Base-by-base conservation (phyloP, 768 basidiomycete species). In the Coprinopsis cinerea region DNA sequence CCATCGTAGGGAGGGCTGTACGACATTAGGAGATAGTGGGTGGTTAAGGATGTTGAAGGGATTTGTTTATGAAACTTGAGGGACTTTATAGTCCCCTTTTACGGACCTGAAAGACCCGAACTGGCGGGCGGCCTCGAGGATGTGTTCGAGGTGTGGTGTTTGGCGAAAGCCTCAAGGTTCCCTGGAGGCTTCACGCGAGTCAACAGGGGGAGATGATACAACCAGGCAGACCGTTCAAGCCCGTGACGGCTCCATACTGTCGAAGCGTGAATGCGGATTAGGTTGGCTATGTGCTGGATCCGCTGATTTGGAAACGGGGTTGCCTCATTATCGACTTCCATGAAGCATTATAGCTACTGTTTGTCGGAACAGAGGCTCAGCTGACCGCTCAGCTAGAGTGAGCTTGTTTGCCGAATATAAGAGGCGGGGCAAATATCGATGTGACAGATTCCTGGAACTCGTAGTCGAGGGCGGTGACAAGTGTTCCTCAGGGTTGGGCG, bases 1-100 rank as follows among this genome's bases (percentile, higher is more conserved):
- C n/a, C n/a, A 43, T 61, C 60, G 40, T 61, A 66, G 20, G 59
- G 56, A 20, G 56, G 48, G 45, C 44, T 44, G 42, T 57, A 59
- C 39, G 59, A 54, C 57, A 61, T 55, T 43, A 25, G 23, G n/a
- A 50, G n/a, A 28, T 25, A 11, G 25, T 32, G 48, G 37, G 40
- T 18, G 37, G 47, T 49, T 7, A 47, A 37, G 15, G 35, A 49
- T n/a, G 45, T 45, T 30, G 32, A n/a, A 42, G 41, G 40, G 26
- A 39, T 3, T 11, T 10, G 18, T 23, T n/a, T 11, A 10, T 22
- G 23, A 35, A 22, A 36, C 46, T 20, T 34, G 30, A 34, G 18
- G 44, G 17, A 4, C 44, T 28, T 45, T 45, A 45, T 45, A 45
- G 13, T 25, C 9, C 18, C 18, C 9, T 25, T 4, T 5, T 10